Conservation (phyloP, 2,329 filamentous ascomycete species). For the Microcyclosporella mali region DNA sequence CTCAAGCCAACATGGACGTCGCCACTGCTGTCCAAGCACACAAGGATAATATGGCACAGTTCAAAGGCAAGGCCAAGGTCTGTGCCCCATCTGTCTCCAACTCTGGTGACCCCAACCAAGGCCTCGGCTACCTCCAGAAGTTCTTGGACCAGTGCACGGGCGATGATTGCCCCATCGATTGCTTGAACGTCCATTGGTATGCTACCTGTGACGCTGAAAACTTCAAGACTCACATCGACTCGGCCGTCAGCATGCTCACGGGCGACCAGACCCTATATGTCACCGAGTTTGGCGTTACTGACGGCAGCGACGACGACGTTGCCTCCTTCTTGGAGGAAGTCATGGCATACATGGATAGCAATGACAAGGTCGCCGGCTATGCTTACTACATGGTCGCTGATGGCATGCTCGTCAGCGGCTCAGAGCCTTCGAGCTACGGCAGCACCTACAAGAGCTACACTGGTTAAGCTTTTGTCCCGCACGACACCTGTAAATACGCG, state of each 20-base stretch:
- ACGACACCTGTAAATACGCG: slow-evolving; percentile 1
- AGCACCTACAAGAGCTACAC: slow-evolving; percentile 25
- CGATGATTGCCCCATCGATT: slow-evolving; percentile 43
- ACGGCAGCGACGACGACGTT: slow-evolving; percentile 36
- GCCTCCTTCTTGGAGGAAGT: slow-evolving; percentile 46
- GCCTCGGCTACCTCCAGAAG: slow-evolving; percentile 51
- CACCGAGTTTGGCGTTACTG: slow-evolving; percentile 57
- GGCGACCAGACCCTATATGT: slow-evolving; percentile 49
- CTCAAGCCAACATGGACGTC: slow-evolving; percentile 56
- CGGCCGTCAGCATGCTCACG: too few relatives aligned
- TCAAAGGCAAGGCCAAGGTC: slow-evolving; percentile 49
- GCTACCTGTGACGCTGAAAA: slow-evolving; percentile 36
- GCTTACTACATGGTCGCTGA: slow-evolving; percentile 33
- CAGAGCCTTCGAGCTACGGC: slow-evolving; percentile 26
- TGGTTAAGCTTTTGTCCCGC: slow-evolving; percentile 5
- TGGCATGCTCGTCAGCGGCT: slow-evolving; percentile 31
- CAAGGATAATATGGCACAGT: slow-evolving; percentile 51
- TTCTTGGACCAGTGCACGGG: slow-evolving; percentile 48
- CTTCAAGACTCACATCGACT: slow-evolving; percentile 47
- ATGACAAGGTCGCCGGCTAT: slow-evolving; percentile 37
- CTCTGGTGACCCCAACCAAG: slow-evolving; percentile 41
- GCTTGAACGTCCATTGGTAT: slow-evolving; percentile 62
- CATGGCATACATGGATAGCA: slow-evolving; percentile 42
- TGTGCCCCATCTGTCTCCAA: slow-evolving; percentile 58
- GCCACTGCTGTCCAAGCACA: slow-evolving; percentile 48